These are phyloP conservation scores for Talaromyces nanjingensis DNA, from an alignment of 495 filamentous ascomycete genomes.

Conservation along the genomic window DNA sequence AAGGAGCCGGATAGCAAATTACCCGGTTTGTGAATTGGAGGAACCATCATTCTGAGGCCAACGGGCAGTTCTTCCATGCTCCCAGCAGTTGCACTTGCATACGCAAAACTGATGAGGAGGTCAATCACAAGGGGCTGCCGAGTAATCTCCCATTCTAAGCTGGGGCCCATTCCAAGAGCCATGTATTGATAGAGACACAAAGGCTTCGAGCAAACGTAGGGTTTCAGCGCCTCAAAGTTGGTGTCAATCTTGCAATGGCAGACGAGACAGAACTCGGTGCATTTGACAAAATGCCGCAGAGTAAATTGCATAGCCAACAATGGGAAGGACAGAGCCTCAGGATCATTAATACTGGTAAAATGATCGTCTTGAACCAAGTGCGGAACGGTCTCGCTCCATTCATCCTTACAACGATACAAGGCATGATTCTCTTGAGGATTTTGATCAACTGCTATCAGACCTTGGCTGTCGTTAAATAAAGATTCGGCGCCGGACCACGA, in stretches of 20 bases:
- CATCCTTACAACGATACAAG: slow-evolving; percentile 14
- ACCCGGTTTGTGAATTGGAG: slow-evolving; percentile 18
- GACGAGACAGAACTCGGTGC: slow-evolving; percentile 81
- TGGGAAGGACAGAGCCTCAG: slow-evolving; percentile 49
- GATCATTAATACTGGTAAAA: slow-evolving; percentile 22
- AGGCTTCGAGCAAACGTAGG: slow-evolving; percentile 76
- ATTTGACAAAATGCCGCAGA: slow-evolving; percentile 71
- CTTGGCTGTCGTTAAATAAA: slow-evolving; percentile 42
- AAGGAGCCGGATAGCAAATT: slow-evolving; percentile 12
- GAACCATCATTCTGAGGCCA: slow-evolving; percentile 65
- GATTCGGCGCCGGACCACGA: slow-evolving; percentile 68
- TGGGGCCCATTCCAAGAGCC: slow-evolving; percentile 77
- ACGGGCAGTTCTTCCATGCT: slow-evolving; percentile 55
- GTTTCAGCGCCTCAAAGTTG: slow-evolving; percentile 79
- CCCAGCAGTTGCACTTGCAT: slow-evolving; percentile 42
- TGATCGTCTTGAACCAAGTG: slow-evolving; percentile 44
- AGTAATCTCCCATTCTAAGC: slow-evolving; percentile 76
- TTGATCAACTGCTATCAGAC: slow-evolving; percentile 14
- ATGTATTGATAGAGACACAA: slow-evolving; percentile 92
- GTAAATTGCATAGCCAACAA: slow-evolving; percentile 75
- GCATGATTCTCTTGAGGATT: slow-evolving; percentile 9
- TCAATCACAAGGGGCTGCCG: slow-evolving; percentile 81
- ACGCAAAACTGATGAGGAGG: slow-evolving; percentile 77
- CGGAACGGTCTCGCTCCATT: slow-evolving; percentile 19
- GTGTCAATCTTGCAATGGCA: slow-evolving; percentile 70